phyloP scores from a whole-genome alignment of 2,329 filamentous ascomycete genomes.

The Monosporascus sp. region DNA sequence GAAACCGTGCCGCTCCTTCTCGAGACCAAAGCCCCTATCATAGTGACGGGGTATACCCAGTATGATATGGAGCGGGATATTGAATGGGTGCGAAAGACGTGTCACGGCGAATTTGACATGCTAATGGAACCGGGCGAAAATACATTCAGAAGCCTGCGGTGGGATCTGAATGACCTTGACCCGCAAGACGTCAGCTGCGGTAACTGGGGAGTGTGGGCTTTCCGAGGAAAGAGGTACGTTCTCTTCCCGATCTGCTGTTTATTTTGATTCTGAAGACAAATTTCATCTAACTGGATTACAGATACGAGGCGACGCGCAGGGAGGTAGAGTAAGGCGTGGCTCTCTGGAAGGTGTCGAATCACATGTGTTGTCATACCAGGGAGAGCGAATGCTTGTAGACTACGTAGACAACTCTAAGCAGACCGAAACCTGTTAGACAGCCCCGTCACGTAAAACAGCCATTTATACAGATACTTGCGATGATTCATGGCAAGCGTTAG shows the following conservation, averaged over 20 bases:
- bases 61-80: conserved; percentile 92
- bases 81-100: conserved; percentile 81
- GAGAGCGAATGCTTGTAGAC: too few species aligned
- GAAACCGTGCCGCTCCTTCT: conserved; percentile 84
- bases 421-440: too few species aligned
- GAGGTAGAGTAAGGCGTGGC: conserved; percentile 26
- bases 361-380: too few species aligned
- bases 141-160: conserved; percentile 83
- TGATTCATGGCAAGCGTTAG: too few species aligned
- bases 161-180: conserved; percentile 95
- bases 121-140: conserved; percentile 92
- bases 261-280: conserved; percentile 1
- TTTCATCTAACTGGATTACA: conserved; percentile 32
- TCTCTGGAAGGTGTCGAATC: too few species aligned
- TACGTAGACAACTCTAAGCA: too few species aligned
- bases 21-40: conserved; percentile 91
- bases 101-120: conserved; percentile 85
- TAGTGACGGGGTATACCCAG: conserved; percentile 94
- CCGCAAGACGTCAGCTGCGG: conserved; percentile 91
- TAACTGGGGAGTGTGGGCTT: conserved; percentile 97
- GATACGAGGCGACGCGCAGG: conserved; percentile 60
- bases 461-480: not conserved
- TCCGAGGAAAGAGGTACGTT: conserved; percentile 88
- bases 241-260: not conserved
- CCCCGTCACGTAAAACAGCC: too few species aligned